Percentiles rank a stretch among this genome's conserved stretches.
phyloP scores from a whole-genome alignment of 352 stramenopile genomes.

The Pythium phragmiticola region DNA sequence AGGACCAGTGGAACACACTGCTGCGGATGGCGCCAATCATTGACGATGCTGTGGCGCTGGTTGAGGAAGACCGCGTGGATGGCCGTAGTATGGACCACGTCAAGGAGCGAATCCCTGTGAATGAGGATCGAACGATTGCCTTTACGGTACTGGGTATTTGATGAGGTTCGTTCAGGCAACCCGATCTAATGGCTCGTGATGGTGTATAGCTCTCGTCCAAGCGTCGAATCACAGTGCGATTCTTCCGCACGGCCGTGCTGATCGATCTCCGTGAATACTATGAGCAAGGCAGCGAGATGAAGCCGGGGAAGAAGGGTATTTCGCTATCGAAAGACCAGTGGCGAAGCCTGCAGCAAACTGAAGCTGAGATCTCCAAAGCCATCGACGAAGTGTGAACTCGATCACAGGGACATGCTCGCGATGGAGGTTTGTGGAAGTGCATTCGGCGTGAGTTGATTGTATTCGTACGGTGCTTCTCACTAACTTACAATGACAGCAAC shows the following conservation, averaged over 20 bases:
- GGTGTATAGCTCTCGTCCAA: slow-evolving; percentile 47
- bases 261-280: slow-evolving; percentile 80
- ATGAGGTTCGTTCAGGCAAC: background rate
- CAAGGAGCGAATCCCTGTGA: slow-evolving; percentile 32
- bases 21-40: slow-evolving; percentile 35
- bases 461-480: slow-evolving; percentile 12
- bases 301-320: slow-evolving; percentile 80
- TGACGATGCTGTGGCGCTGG: slow-evolving; percentile 40
- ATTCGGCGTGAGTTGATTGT: slow-evolving; percentile 4
- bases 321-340: slow-evolving; percentile 73
- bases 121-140: slow-evolving; percentile 44
- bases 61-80: slow-evolving; percentile 44
- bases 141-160: slow-evolving; percentile 38
- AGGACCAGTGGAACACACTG: slow-evolving; percentile 58
- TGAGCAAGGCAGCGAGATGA: slow-evolving; percentile 46
- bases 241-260: slow-evolving; percentile 47
- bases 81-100: slow-evolving; percentile 34
- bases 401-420: background rate
- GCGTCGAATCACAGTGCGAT: slow-evolving; percentile 46
- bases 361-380: slow-evolving; percentile 37
- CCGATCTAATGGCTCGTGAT: background rate
- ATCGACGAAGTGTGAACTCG: slow-evolving; percentile 6
- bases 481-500: slow-evolving; percentile 12
- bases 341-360: slow-evolving; percentile 36
- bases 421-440: background rate